A percentile compares a stretch with the other conserved stretches of the same genome.
These are phyloP conservation scores for Penicillium taxi DNA, from an alignment of 495 filamentous ascomycete genomes.

Conservation along the genomic window DNA sequence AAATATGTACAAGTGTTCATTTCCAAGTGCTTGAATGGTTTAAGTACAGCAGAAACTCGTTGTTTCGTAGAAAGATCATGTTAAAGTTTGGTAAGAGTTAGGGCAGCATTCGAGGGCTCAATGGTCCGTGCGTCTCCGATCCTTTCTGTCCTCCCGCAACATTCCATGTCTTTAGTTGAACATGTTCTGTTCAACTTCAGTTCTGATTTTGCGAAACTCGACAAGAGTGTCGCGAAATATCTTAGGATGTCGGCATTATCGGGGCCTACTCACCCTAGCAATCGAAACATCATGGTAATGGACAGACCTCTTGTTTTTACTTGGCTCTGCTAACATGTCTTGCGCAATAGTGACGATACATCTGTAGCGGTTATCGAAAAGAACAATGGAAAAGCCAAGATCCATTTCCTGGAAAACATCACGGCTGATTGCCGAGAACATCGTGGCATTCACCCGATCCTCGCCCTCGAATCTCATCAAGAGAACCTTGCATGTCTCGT, in stretches of 20 bases:
- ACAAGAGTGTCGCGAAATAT: constrained; percentile 4
- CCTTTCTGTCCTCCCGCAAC: constrained; percentile 19
- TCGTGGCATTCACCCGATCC: constrained; percentile 69
- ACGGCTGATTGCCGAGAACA: constrained; percentile 66
- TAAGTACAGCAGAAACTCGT: too few species aligned
- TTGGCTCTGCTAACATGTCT: constrained; percentile 7
- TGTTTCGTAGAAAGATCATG: too few species aligned
- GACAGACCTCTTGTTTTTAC: constrained; percentile 4
- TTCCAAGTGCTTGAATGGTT: too few species aligned
- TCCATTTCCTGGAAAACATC: constrained; percentile 75
- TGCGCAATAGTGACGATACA: constrained; percentile 68
- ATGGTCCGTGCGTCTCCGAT: constrained; percentile 25
- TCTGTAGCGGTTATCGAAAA: constrained; percentile 78
- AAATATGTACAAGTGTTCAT: too few species aligned
- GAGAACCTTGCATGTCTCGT: constrained; percentile 58
- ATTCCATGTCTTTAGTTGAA: constrained; percentile 1
- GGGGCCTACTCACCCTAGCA: constrained; percentile 62
- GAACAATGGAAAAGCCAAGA: constrained; percentile 34
- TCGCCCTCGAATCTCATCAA: constrained; percentile 66
- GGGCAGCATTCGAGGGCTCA: constrained; percentile 20
- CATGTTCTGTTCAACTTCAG: constrained; percentile 24
- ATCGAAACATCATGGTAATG: constrained; percentile 96
- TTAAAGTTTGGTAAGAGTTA: constrained; percentile 6
- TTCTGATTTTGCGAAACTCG: constrained; percentile 18
- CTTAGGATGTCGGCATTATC: constrained; percentile 11